Percentiles rank a stretch among this genome's conserved stretches.
Evolutionary conservation across 225 moss, liverwort and hornwort species (phyloP).

Genomic region (Sphagnum tenellum): DNA sequence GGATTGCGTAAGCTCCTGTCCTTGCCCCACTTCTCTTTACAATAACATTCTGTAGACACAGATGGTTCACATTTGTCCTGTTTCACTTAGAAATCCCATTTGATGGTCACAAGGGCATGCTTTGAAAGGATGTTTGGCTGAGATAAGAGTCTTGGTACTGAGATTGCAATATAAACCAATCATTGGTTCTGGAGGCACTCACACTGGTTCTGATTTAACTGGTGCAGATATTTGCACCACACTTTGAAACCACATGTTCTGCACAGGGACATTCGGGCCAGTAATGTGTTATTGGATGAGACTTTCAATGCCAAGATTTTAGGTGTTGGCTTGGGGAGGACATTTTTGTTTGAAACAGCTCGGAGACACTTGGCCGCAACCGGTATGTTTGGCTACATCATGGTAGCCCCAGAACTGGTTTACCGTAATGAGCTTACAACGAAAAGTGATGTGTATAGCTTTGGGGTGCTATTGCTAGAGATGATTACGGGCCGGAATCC

Average conservation of each 20-base stretch:
- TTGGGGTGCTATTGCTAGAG: slow-evolving; percentile 79
- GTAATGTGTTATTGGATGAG: slow-evolving; percentile 73
- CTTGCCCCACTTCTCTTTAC: too few relatives aligned
- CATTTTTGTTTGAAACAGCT: slow-evolving; percentile 56
- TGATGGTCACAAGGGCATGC: too few relatives aligned
- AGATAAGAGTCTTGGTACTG: too few relatives aligned
- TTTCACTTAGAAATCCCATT: too few relatives aligned
- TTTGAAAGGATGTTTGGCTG: too few relatives aligned
- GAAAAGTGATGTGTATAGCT: slow-evolving; percentile 92
- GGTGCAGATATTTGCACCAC: slow-evolving; percentile 73
- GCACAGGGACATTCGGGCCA: slow-evolving; percentile 72
- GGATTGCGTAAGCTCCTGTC: slow-evolving; percentile 58
- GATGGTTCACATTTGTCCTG: too few relatives aligned
- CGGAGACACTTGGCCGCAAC: slow-evolving; percentile 71
- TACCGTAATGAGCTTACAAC: slow-evolving; percentile 84
- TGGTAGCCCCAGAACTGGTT: slow-evolving; percentile 67
- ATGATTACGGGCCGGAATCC: slow-evolving; percentile 82
- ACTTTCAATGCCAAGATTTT: slow-evolving; percentile 63
- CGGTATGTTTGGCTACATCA: slow-evolving; percentile 68
- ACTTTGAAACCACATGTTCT: slow-evolving; percentile 89
- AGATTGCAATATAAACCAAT: too few relatives aligned
- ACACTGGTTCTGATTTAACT: too few relatives aligned
- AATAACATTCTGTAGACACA: too few relatives aligned
- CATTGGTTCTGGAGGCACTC: too few relatives aligned
- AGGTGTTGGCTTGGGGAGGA: slow-evolving; percentile 77